These are phyloP conservation scores for Rhododendron kiyosumense DNA, from an alignment of 148 eudicot genomes.

Conservation along the genomic window DNA sequence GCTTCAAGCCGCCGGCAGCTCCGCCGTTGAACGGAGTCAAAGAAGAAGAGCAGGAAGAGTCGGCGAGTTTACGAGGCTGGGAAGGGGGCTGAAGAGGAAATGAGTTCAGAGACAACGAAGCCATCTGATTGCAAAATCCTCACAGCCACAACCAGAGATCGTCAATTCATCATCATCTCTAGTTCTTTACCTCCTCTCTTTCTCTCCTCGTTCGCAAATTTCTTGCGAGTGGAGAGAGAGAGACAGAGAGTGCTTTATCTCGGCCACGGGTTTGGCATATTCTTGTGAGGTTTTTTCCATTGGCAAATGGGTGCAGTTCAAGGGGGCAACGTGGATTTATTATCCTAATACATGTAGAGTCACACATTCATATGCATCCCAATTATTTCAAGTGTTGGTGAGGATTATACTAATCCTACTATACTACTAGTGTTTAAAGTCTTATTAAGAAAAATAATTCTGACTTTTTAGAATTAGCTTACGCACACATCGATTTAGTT, in stretches of 20 bases:
- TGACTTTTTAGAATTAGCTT: background rate
- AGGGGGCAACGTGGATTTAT: background rate
- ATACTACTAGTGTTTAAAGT: no score
- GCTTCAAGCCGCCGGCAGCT: slow-evolving; percentile 31
- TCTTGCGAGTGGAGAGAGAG: background rate
- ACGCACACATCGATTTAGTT: no score
- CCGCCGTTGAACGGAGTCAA: slow-evolving; percentile 4
- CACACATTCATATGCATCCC: background rate
- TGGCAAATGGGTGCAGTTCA: background rate
- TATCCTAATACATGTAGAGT: background rate
- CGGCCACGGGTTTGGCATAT: background rate
- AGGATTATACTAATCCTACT: background rate
- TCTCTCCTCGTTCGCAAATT: background rate
- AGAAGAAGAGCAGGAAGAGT: background rate
- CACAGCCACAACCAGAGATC: slow-evolving; percentile 8
- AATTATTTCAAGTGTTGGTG: background rate
- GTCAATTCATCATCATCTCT: background rate
- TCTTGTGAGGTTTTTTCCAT: background rate
- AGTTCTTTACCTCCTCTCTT: background rate
- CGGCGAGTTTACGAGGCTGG: slow-evolving; percentile 24
- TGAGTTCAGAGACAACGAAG: slow-evolving; percentile 35
- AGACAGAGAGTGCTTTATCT: background rate
- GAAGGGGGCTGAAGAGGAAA: slow-evolving; percentile 16
- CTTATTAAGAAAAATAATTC: background rate
- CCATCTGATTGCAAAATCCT: slow-evolving; percentile 11